Evolutionary conservation across 208 protist species (phyloP).

Genomic region (Endotrypanum monterogeii): DNA sequence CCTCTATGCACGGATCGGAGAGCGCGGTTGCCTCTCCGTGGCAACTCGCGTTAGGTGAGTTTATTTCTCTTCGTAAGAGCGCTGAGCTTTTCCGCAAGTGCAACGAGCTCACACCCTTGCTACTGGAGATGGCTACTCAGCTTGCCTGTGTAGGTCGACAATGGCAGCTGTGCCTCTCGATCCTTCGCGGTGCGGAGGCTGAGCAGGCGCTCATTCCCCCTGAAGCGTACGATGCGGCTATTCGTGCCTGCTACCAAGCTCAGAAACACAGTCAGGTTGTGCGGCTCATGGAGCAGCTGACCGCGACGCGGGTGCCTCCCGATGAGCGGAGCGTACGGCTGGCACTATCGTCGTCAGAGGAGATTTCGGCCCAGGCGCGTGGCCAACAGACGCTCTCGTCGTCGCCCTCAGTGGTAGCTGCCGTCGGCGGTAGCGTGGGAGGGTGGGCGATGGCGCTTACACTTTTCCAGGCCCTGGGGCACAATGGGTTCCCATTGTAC

Average conservation of each 20-base stretch:
- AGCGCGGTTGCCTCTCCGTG: slow-evolving; percentile 25
- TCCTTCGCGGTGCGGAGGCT: slow-evolving; percentile 43
- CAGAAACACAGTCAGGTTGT: slow-evolving; percentile 47
- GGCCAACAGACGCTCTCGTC: slow-evolving; percentile 1
- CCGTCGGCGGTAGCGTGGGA: background rate
- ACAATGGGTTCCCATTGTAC: slow-evolving; percentile 64
- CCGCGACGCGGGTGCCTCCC: slow-evolving; percentile 52
- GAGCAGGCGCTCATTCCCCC: slow-evolving; percentile 57
- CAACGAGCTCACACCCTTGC: slow-evolving; percentile 56
- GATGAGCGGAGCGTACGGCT: slow-evolving; percentile 71
- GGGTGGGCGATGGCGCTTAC: slow-evolving; percentile 53
- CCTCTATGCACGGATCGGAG: background rate
- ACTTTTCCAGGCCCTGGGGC: slow-evolving; percentile 59
- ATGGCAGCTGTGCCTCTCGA: slow-evolving; percentile 48
- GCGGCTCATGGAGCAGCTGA: slow-evolving; percentile 42
- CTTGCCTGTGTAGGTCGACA: slow-evolving; percentile 53
- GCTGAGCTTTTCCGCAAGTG: slow-evolving; percentile 31
- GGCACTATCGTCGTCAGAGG: slow-evolving; percentile 48
- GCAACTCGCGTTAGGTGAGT: slow-evolving; percentile 43
- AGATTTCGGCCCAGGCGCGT: slow-evolving; percentile 45
- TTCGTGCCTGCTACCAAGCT: slow-evolving; percentile 55
- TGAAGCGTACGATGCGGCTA: slow-evolving; percentile 68
- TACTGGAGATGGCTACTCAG: slow-evolving; percentile 52
- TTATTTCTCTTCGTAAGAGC: slow-evolving; percentile 43
- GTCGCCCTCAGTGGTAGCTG: background rate